Percentiles rank a stretch among this genome's conserved stretches.
Conservation (phyloP, 2,329 filamentous ascomycete genomes). For the Pezicula neosporulosa region DNA sequence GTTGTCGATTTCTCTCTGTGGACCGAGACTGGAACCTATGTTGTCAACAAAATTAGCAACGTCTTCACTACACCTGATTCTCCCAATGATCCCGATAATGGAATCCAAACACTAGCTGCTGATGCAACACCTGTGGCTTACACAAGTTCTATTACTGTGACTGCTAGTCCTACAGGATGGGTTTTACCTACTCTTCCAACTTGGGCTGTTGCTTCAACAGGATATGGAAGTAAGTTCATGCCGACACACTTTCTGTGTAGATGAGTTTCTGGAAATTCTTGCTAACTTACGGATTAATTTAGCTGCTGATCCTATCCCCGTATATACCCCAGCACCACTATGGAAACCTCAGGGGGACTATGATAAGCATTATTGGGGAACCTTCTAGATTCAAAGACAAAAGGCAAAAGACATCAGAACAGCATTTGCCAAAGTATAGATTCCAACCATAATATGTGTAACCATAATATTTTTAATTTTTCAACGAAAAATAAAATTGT, state of each 20-base stretch:
- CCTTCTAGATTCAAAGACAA: constrained; percentile 34
- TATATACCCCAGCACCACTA: constrained; percentile 24
- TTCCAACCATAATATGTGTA: too few species aligned
- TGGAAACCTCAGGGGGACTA: constrained; percentile 28
- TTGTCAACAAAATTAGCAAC: constrained; percentile 27
- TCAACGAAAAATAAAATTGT: too few species aligned
- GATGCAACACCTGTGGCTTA: constrained; percentile 14
- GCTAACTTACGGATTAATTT: too few species aligned
- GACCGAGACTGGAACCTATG: constrained; percentile 16
- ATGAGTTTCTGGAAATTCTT: too few species aligned
- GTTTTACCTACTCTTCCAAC: constrained; percentile 20
- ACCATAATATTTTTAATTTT: too few species aligned
- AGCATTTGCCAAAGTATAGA: too few species aligned
- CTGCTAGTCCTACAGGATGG: constrained; percentile 26
- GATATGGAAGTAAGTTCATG: constrained; percentile 25
- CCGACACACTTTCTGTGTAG: too few species aligned
- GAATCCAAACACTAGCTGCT: constrained; percentile 7
- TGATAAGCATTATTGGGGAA: constrained; percentile 29
- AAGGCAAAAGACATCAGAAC: too few species aligned
- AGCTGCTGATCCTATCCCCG: constrained; percentile 5
- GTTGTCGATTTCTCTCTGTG: constrained; percentile 27
- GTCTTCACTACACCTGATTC: constrained; percentile 24
- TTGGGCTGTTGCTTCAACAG: constrained; percentile 27
- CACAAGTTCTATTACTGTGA: constrained; percentile 24
- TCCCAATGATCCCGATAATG: constrained; percentile 21